Evolutionary conservation across 2,329 filamentous ascomycete genomes (phyloP).

Genomic region (Scytalidium lignicola): DNA sequence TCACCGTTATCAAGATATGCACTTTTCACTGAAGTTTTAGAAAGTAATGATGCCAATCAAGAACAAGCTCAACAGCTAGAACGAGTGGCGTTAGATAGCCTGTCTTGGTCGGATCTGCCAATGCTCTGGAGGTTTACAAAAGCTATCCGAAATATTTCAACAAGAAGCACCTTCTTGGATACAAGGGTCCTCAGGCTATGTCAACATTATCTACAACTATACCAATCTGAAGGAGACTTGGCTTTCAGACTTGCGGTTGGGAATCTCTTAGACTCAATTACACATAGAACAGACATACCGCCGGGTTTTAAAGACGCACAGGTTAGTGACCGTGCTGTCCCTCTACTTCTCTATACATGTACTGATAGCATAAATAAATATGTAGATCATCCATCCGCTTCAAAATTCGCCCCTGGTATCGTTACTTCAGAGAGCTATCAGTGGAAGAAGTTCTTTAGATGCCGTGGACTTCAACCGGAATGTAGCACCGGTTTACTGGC

Average conservation of each 20-base stretch:
- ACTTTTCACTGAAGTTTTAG: constrained; percentile 14
- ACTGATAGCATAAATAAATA: constrained; percentile 27
- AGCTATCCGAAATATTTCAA: constrained; percentile 5
- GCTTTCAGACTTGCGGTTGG: constrained; percentile 17
- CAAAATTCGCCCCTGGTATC: constrained; percentile 51
- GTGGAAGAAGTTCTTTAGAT: constrained; percentile 6
- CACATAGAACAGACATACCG: constrained; percentile 15
- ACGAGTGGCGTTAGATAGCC: constrained; percentile 24
- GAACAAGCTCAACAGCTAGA: constrained; percentile 10
- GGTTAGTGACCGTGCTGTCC: constrained; percentile 33
- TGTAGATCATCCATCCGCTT: constrained; percentile 53
- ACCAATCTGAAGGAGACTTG: constrained; percentile 16
- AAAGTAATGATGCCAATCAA: not conserved
- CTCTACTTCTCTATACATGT: constrained; percentile 23
- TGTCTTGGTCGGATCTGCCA: constrained; percentile 26
- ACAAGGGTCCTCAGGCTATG: constrained; percentile 2
- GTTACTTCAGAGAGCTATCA: constrained; percentile 35
- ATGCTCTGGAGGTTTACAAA: constrained; percentile 22
- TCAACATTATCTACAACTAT: constrained; percentile 18
- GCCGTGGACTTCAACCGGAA: not conserved
- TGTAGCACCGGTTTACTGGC: constrained; percentile 36
- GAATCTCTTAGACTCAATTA: constrained; percentile 18
- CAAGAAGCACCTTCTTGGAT: not conserved
- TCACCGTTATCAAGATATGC: constrained; percentile 23
- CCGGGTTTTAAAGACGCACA: constrained; percentile 34